Evolutionary conservation across 2,329 filamentous ascomycete genomes (phyloP).

Genomic region (Cercospora citrullina): DNA sequence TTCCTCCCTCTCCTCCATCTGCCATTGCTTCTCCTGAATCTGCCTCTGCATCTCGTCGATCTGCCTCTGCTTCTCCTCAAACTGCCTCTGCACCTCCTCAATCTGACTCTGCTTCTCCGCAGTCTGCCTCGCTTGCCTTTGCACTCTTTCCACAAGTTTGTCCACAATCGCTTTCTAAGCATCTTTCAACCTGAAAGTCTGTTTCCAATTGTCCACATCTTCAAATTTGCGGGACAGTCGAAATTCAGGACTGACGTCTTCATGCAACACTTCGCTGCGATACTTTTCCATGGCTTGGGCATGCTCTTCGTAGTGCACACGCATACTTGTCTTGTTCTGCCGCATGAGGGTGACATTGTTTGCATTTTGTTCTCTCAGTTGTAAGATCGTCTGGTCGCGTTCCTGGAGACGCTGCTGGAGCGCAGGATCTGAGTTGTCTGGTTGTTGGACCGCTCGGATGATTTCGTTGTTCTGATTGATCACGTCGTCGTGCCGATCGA

Average conservation of each 20-base stretch:
- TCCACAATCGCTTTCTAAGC: neutral
- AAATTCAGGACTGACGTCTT: neutral
- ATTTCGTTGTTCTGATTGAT: too few relatives aligned
- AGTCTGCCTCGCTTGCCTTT: neutral
- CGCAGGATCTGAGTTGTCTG: too few relatives aligned
- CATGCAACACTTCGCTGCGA: neutral
- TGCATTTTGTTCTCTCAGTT: too few relatives aligned
- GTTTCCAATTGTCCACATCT: too few relatives aligned
- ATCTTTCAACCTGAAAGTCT: neutral
- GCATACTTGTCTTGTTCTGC: too few relatives aligned
- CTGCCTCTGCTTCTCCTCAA: neutral
- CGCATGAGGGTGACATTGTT: too few relatives aligned
- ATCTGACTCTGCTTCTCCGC: neutral
- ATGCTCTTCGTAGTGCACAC: neutral
- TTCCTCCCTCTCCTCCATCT: neutral
- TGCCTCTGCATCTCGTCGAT: neutral
- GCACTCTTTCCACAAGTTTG: neutral
- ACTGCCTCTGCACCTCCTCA: neutral
- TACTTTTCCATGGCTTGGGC: neutral
- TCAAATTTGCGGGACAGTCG: too few relatives aligned
- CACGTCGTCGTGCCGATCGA: too few relatives aligned
- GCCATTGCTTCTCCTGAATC: neutral
- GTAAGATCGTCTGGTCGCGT: too few relatives aligned
- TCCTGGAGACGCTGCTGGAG: too few relatives aligned
- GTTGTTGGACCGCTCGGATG: too few relatives aligned